Percentiles rank a stretch among this genome's conserved stretches.
These are phyloP conservation scores for Colletotrichum sp. DNA, from an alignment of 2,329 filamentous ascomycete genomes.

Conservation along the genomic window DNA sequence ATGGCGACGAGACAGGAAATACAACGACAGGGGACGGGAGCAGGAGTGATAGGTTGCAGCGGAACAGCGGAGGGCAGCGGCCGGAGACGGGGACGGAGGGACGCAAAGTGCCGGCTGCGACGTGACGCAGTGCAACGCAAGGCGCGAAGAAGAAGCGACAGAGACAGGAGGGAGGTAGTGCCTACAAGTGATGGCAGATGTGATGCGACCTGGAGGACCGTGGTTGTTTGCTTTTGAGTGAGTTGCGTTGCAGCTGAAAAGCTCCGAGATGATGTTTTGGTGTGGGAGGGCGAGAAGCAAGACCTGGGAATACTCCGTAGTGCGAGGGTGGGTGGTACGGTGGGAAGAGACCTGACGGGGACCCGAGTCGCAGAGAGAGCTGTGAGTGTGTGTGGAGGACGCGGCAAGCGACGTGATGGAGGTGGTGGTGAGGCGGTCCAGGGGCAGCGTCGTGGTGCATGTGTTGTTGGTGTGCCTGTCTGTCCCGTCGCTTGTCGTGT, in stretches of 20 bases:
- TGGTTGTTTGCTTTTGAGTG: conserved; percentile 1
- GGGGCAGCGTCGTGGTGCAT: not conserved
- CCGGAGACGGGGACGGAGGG: not conserved
- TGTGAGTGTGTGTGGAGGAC: not conserved
- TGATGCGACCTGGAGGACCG: not conserved
- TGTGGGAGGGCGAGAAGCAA: conserved; percentile 6
- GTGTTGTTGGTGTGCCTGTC: not conserved
- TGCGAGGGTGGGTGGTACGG: not conserved
- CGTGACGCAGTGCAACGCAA: not conserved
- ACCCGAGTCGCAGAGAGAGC: not conserved
- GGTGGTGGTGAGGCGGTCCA: not conserved
- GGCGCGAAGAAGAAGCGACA: not conserved
- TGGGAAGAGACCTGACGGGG: not conserved
- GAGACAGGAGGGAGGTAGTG: not conserved
- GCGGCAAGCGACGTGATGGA: not conserved
- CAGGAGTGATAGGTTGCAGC: not conserved
- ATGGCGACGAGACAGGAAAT: conserved; percentile 4
- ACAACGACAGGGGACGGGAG: not conserved
- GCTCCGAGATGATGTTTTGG: conserved; percentile 3
- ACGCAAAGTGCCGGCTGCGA: not conserved
- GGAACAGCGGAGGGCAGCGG: not conserved
- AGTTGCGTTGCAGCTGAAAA: conserved; percentile 15
- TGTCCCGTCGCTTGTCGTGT: not conserved
- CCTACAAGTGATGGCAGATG: not conserved
- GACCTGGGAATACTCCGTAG: not conserved